Conservation (phyloP, 2,329 filamentous ascomycete species). For the Colletotrichum abscissum region DNA sequence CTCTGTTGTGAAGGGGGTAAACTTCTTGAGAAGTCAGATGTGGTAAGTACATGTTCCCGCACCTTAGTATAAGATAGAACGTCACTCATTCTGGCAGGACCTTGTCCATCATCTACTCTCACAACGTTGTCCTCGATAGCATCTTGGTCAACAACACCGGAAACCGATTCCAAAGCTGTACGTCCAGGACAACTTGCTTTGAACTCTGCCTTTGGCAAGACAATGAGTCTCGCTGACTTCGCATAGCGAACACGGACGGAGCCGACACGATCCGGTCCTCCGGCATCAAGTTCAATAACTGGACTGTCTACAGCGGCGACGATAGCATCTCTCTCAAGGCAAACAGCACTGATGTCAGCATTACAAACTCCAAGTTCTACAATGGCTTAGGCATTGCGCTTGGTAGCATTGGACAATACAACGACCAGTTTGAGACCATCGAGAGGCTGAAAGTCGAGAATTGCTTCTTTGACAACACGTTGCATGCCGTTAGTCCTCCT, state of each 20-base stretch:
- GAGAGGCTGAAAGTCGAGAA: constrained; percentile 53
- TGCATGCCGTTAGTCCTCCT: constrained; percentile 43
- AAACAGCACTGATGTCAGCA: constrained; percentile 41
- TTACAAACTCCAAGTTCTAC: constrained; percentile 53
- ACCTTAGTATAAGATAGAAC: neutral
- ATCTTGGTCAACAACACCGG: constrained; percentile 60
- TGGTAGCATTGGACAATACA: constrained; percentile 61
- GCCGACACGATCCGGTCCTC: constrained; percentile 42
- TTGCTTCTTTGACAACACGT: constrained; percentile 49
- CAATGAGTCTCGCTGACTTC: neutral
- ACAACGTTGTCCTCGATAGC: constrained; percentile 53
- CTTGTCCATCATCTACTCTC: constrained; percentile 57
- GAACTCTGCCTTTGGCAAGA: neutral
- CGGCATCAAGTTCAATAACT: constrained; percentile 41
- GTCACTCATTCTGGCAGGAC: constrained; percentile 39
- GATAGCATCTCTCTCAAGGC: constrained; percentile 40
- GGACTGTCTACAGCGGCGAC: constrained; percentile 42
- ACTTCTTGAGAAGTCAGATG: constrained; percentile 63
- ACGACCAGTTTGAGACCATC: constrained; percentile 53
- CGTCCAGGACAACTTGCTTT: neutral
- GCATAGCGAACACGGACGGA: constrained; percentile 46
- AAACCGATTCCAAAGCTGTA: constrained; percentile 37
- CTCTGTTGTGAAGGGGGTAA: constrained; percentile 55
- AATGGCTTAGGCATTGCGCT: constrained; percentile 57
- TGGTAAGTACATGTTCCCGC: constrained; percentile 47